A percentile compares a stretch with the other conserved stretches of the same genome.
phyloP scores from a whole-genome alignment of 805 yeast genomes.

The Saturnispora dispora region DNA sequence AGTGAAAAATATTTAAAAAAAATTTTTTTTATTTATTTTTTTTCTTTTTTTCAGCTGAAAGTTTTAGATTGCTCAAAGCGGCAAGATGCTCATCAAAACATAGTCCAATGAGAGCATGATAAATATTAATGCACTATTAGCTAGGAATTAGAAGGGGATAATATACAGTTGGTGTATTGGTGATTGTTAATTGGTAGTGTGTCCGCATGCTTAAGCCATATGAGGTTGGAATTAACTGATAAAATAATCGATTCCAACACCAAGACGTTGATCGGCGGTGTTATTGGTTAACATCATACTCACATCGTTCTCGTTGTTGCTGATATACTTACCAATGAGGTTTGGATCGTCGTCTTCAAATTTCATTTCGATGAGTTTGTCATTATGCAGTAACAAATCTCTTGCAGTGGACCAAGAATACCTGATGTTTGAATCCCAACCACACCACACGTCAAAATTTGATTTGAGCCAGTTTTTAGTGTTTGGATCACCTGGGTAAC shows the following conservation, averaged over 20 bases:
- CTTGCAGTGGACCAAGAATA: conserved; percentile 93
- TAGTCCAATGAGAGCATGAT: not conserved
- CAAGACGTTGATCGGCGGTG: not conserved
- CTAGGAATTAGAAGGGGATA: too few species aligned
- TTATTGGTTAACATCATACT: conserved; percentile 2
- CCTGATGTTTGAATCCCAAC: conserved; percentile 71
- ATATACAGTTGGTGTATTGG: not conserved
- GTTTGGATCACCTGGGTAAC: conserved; percentile 89
- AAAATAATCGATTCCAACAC: conserved; percentile 3
- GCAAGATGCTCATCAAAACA: not conserved
- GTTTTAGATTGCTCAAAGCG: not conserved
- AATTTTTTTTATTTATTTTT: not conserved
- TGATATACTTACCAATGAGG: conserved; percentile 1
- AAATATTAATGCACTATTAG: not conserved
- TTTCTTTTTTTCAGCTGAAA: not conserved
- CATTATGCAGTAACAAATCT: conserved; percentile 51
- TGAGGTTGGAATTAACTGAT: not conserved
- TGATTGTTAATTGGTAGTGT: too few species aligned
- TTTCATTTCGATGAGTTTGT: conserved; percentile 40
- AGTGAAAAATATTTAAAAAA: not conserved
- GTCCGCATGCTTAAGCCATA: too few species aligned
- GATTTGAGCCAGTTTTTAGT: conserved; percentile 68
- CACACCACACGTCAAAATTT: conserved; percentile 63
- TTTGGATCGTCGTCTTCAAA: conserved; percentile 46
- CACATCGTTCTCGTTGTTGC: conserved; percentile 1